Conservation (phyloP, 2,329 filamentous ascomycete genomes). For the Neofusicoccum laricinum region DNA sequence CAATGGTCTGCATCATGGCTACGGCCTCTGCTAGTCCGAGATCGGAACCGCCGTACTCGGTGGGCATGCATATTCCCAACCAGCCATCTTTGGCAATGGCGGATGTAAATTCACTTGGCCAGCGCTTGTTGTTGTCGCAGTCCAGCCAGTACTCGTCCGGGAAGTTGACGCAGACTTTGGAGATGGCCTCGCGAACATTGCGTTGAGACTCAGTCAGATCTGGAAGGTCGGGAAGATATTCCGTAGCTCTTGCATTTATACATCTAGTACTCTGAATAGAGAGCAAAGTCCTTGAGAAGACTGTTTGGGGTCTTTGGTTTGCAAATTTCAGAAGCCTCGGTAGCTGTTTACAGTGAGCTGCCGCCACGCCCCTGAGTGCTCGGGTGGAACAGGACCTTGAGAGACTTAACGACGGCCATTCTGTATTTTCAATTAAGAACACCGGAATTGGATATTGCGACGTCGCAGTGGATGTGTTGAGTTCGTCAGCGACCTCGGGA, state of each 20-base stretch:
- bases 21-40: conserved; percentile 78
- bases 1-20: conserved; percentile 83
- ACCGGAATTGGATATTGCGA: neutral
- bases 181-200: conserved; percentile 67
- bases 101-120: conserved; percentile 73
- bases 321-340: neutral
- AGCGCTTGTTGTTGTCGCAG: conserved; percentile 65
- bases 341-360: neutral
- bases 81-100: conserved; percentile 73
- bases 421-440: neutral
- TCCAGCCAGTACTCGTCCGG: conserved; percentile 76
- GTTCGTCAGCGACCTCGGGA: neutral
- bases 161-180: conserved; percentile 67
- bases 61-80: conserved; percentile 77
- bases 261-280: neutral
- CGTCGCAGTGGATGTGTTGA: neutral
- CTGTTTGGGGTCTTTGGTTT: neutral
- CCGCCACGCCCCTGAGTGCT: neutral
- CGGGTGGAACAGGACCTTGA: neutral
- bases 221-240: conserved; percentile 20
- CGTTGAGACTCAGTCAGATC: conserved; percentile 67
- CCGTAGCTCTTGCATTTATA: neutral
- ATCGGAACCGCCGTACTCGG: conserved; percentile 69
- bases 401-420: neutral
- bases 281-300: neutral